Evolutionary conservation across 148 eudicot genomes (phyloP).

Genomic region (Rhododendron griersonianum): DNA sequence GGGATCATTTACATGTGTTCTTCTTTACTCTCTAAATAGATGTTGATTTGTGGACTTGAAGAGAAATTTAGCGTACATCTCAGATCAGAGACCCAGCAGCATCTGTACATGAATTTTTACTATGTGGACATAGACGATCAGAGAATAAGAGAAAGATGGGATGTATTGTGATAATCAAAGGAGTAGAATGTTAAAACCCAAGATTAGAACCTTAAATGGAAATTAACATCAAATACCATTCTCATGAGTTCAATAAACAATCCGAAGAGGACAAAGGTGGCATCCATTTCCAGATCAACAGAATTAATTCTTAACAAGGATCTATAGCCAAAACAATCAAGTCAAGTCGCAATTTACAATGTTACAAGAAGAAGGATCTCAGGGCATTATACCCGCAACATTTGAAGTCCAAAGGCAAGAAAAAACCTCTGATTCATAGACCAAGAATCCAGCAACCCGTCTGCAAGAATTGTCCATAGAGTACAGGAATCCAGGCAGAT

Average conservation of each 20-base stretch:
- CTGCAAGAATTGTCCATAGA: not conserved
- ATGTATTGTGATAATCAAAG: not conserved
- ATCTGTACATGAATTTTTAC: not conserved
- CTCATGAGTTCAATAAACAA: not conserved
- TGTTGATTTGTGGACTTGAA: not conserved
- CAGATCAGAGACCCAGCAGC: not conserved
- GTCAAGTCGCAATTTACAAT: slow-evolving; percentile 7
- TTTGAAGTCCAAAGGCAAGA: not conserved
- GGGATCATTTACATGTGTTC: not conserved
- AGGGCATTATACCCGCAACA: not conserved
- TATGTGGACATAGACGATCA: not conserved
- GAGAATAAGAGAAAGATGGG: not conserved
- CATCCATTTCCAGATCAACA: not conserved
- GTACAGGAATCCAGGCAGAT: not conserved
- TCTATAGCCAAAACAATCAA: not conserved
- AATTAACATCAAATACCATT: not conserved
- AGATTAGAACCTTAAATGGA: not conserved
- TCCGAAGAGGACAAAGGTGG: not conserved
- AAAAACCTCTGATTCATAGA: not conserved
- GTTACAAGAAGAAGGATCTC: not conserved
- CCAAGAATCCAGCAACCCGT: not conserved
- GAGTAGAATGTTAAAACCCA: not conserved
- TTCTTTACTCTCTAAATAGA: not conserved
- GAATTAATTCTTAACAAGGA: not conserved
- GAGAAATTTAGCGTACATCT: not conserved